phyloP scores from a whole-genome alignment of 306 rosid genomes.

The Argentina anserina region DNA sequence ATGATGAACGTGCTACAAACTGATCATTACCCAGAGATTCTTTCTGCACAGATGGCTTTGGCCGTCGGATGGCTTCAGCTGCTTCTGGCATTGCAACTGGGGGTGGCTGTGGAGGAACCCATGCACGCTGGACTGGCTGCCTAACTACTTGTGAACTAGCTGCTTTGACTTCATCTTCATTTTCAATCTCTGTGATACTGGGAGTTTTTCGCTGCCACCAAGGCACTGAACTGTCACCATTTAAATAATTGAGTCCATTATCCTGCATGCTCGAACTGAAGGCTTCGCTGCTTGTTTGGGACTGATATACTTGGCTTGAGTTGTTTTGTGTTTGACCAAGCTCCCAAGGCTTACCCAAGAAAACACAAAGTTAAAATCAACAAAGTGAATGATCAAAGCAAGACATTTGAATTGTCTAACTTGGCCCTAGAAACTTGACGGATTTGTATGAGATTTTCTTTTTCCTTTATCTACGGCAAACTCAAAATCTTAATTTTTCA shows the following conservation, averaged over 20 bases:
- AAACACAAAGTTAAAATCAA: constrained; percentile 32
- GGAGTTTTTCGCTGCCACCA: constrained; percentile 76
- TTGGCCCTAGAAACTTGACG: background rate
- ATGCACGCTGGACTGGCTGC: constrained; percentile 38
- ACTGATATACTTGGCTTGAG: constrained; percentile 42
- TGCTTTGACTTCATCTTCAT: constrained; percentile 44
- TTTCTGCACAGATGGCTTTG: constrained; percentile 53
- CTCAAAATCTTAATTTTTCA: background rate
- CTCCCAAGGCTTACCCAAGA: constrained; percentile 84
- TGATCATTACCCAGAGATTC: constrained; percentile 52
- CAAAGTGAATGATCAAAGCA: constrained; percentile 22
- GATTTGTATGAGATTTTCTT: background rate
- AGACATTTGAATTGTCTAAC: background rate
- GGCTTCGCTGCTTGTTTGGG: constrained; percentile 46
- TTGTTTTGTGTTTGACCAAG: constrained; percentile 49
- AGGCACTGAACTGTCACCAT: constrained; percentile 48
- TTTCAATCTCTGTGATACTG: constrained; percentile 60
- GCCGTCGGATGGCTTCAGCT: constrained; percentile 92
- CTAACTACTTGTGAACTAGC: constrained; percentile 48
- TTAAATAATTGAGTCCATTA: constrained; percentile 32
- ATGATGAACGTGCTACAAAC: constrained; percentile 35
- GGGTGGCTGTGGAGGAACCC: constrained; percentile 99
- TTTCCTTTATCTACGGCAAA: background rate
- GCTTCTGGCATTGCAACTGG: constrained; percentile 78
- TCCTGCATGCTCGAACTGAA: constrained; percentile 39